Conservation (phyloP, 495 filamentous ascomycete genomes). For the Aspergillus steynii region DNA sequence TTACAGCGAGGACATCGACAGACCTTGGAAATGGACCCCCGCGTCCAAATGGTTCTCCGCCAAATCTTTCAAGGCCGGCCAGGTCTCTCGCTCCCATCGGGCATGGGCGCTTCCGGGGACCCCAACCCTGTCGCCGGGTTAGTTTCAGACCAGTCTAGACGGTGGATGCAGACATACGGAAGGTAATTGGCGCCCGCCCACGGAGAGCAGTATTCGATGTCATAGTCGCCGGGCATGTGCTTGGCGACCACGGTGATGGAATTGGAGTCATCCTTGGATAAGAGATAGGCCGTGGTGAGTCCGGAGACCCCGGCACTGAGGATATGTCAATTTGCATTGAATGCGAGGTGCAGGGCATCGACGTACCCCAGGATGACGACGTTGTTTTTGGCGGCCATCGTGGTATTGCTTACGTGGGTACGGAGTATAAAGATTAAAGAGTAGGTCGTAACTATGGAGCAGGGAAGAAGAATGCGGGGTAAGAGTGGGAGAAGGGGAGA, state of each 20-base stretch:
- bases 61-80: slow-evolving; percentile 64
- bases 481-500: not conserved
- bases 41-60: slow-evolving; percentile 77
- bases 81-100: slow-evolving; percentile 66
- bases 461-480: slow-evolving; percentile 1
- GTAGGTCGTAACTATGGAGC: not conserved
- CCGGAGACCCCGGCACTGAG: slow-evolving; percentile 86
- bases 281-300: slow-evolving; percentile 83
- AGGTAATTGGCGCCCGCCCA: slow-evolving; percentile 94
- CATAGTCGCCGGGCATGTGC: slow-evolving; percentile 98
- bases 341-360: slow-evolving; percentile 4
- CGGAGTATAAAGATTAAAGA: not conserved
- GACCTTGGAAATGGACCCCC: slow-evolving; percentile 85
- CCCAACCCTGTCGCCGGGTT: slow-evolving; percentile 47
- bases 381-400: slow-evolving; percentile 43
- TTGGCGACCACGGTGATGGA: slow-evolving; percentile 85
- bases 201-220: slow-evolving; percentile 92
- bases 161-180: slow-evolving; percentile 56
- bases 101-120: slow-evolving; percentile 51
- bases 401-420: slow-evolving; percentile 9
- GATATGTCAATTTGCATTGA: not conserved
- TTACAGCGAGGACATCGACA: slow-evolving; percentile 8
- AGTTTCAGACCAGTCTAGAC: not conserved
- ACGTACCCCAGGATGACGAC: slow-evolving; percentile 68
- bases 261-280: slow-evolving; percentile 67